A percentile compares a stretch with the other conserved stretches of the same genome.
These are phyloP conservation scores for Hirsutella rhossiliensis DNA, from an alignment of 2,329 filamentous ascomycete genomes.

Conservation along the genomic window DNA sequence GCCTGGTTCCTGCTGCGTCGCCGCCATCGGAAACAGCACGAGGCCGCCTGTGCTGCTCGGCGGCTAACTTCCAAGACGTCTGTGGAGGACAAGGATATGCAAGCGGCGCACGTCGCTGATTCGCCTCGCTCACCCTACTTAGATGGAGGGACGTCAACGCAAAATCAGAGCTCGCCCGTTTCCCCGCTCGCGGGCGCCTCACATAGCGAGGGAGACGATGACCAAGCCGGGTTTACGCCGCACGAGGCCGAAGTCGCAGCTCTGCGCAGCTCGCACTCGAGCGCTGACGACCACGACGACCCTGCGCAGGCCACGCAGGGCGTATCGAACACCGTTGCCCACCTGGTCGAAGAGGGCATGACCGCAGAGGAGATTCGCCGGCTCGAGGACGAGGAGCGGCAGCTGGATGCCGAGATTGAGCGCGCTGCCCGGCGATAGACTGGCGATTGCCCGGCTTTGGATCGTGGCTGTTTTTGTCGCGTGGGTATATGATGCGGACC, in stretches of 20 bases:
- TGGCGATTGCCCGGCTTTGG: constrained; percentile 12
- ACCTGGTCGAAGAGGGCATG: constrained; percentile 49
- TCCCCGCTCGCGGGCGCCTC: not conserved
- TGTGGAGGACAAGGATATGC: constrained; percentile 33
- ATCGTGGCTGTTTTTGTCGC: too few relatives aligned
- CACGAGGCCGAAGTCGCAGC: too few relatives aligned
- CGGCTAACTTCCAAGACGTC: constrained; percentile 22
- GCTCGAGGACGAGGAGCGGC: constrained; percentile 45
- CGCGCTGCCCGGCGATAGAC: constrained; percentile 20
- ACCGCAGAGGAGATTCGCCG: constrained; percentile 41
- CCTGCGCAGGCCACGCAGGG: constrained; percentile 14
- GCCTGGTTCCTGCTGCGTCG: constrained; percentile 32
- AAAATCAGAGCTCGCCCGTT: not conserved
- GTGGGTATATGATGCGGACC: too few relatives aligned
- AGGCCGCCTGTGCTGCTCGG: constrained; percentile 10
- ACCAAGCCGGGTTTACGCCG: too few relatives aligned
- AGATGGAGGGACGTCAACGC: constrained; percentile 21
- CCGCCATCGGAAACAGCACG: constrained; percentile 16
- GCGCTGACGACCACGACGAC: not conserved
- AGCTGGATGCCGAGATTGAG: constrained; percentile 45
- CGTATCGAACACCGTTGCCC: constrained; percentile 28
- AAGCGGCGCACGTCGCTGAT: constrained; percentile 21
- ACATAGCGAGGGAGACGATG: too few relatives aligned
- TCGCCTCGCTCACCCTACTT: constrained; percentile 31
- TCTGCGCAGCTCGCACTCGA: not conserved